Evolutionary conservation across 2,329 filamentous ascomycete species (phyloP).

Genomic region (Amauroascus niger): DNA sequence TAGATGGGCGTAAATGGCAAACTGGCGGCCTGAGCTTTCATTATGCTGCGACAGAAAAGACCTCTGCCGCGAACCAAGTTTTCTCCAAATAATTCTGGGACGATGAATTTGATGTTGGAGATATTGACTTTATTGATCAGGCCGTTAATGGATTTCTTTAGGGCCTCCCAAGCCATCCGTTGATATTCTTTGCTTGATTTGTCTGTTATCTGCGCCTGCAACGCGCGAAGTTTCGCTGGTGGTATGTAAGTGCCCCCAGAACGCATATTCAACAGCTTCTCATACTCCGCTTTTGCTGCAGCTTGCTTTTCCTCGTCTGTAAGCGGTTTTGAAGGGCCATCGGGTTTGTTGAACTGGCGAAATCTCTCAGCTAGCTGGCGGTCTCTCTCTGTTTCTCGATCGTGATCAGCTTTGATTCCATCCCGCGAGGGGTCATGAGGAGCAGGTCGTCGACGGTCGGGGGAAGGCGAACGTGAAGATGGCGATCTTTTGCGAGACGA

Average conservation of each 20-base stretch:
- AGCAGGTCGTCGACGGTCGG: slow-evolving; percentile 42
- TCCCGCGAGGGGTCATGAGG: slow-evolving; percentile 30
- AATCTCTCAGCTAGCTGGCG: slow-evolving; percentile 45
- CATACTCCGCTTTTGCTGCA: slow-evolving; percentile 82
- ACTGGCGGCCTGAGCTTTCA: slow-evolving; percentile 96
- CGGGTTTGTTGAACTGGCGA: slow-evolving; percentile 41
- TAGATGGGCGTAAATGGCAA: slow-evolving; percentile 95
- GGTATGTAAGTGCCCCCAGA: slow-evolving; percentile 96
- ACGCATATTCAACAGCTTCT: slow-evolving; percentile 82
- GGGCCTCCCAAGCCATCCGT: slow-evolving; percentile 96
- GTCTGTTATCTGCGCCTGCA: slow-evolving; percentile 95
- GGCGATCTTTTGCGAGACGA: slow-evolving; percentile 50
- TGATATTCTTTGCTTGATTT: slow-evolving; percentile 95
- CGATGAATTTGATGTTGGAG: slow-evolving; percentile 94
- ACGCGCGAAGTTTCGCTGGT: slow-evolving; percentile 74
- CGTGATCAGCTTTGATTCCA: slow-evolving; percentile 42
- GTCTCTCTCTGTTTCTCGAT: slow-evolving; percentile 42
- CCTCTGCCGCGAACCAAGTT: slow-evolving; percentile 86
- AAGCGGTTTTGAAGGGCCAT: slow-evolving; percentile 41
- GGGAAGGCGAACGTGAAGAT: slow-evolving; percentile 45
- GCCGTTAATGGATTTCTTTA: slow-evolving; percentile 98
- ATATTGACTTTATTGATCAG: slow-evolving; percentile 99
- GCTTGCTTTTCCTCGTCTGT: slow-evolving; percentile 78
- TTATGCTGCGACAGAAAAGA: slow-evolving; percentile 88
- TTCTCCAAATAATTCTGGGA: slow-evolving; percentile 90